Conservation (phyloP, 2,329 filamentous ascomycete species). For the Phialophora tarda region DNA sequence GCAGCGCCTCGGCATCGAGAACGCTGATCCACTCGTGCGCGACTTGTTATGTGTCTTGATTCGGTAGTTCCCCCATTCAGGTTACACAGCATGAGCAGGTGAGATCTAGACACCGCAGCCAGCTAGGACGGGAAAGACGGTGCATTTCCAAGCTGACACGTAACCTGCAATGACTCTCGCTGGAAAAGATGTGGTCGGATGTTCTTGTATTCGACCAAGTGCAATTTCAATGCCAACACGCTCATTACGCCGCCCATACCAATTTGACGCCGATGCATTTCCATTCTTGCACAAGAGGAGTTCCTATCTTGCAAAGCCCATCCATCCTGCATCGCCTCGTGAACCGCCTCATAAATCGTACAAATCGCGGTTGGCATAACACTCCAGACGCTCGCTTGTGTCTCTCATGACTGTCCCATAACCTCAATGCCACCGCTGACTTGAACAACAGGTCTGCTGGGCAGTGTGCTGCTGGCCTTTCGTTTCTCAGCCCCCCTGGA, state of each 20-base stretch:
- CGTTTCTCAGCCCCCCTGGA: conserved; percentile 35
- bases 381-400: neutral
- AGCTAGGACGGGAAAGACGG: neutral
- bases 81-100: conserved; percentile 7
- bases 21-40: neutral
- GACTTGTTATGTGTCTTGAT: neutral
- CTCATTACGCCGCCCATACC: neutral
- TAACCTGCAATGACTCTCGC: neutral
- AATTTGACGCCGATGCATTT: neutral
- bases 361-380: neutral
- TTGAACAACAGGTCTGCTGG: conserved; percentile 36
- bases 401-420: conserved; percentile 30
- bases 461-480: conserved; percentile 38
- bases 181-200: neutral
- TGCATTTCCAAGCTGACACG: neutral
- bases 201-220: neutral
- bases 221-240: neutral
- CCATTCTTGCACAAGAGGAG: neutral
- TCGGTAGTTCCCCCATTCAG: conserved; percentile 4
- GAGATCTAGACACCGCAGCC: neutral
- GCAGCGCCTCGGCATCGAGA: neutral
- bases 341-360: conserved; percentile 3
- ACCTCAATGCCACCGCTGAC: conserved; percentile 32
- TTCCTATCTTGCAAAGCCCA: neutral
- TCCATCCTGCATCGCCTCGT: neutral